These are phyloP conservation scores for Arthrobotrys pseudoclavata DNA, from an alignment of 2,329 filamentous ascomycete species.

Conservation along the genomic window DNA sequence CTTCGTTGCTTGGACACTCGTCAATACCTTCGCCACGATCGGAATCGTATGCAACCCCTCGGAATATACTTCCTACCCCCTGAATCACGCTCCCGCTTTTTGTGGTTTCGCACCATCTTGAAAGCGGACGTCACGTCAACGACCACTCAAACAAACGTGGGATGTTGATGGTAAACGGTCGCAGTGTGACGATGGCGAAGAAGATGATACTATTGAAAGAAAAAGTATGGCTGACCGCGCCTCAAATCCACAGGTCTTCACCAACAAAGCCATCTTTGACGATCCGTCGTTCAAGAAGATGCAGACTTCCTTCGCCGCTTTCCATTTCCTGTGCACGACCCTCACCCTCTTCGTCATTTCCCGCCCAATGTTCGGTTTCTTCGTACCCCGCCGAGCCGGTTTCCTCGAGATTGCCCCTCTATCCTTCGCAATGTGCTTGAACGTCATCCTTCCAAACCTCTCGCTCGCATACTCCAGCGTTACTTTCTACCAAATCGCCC, in stretches of 20 bases:
- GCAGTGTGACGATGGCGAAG: not conserved
- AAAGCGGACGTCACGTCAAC: not conserved
- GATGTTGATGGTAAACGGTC: slow-evolving; percentile 13
- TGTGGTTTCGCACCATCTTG: not conserved
- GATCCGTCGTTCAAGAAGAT: slow-evolving; percentile 74
- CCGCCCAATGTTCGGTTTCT: slow-evolving; percentile 72
- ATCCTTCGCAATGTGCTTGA: slow-evolving; percentile 77
- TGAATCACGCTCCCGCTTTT: slow-evolving; percentile 31
- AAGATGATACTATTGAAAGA: slow-evolving; percentile 10
- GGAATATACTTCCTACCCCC: not conserved
- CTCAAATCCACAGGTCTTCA: slow-evolving; percentile 72
- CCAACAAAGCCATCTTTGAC: slow-evolving; percentile 78
- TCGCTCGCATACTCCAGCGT: slow-evolving; percentile 77
- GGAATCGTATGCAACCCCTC: slow-evolving; percentile 71
- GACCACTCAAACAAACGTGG: slow-evolving; percentile 17
- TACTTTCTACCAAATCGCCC: slow-evolving; percentile 78
- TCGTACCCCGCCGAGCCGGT: slow-evolving; percentile 72
- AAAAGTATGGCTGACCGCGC: slow-evolving; percentile 1
- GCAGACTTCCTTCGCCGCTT: slow-evolving; percentile 76
- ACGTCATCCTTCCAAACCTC: slow-evolving; percentile 78
- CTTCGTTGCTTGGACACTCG: slow-evolving; percentile 71
- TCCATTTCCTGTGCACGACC: slow-evolving; percentile 78
- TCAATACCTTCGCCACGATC: slow-evolving; percentile 76
- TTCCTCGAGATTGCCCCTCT: slow-evolving; percentile 74
- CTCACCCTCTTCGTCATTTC: slow-evolving; percentile 75